Evolutionary conservation across 169 alveolate genomes (phyloP), one percentile per base, ranked within the genome.

Genomic region (Theileria sp.): DNA sequence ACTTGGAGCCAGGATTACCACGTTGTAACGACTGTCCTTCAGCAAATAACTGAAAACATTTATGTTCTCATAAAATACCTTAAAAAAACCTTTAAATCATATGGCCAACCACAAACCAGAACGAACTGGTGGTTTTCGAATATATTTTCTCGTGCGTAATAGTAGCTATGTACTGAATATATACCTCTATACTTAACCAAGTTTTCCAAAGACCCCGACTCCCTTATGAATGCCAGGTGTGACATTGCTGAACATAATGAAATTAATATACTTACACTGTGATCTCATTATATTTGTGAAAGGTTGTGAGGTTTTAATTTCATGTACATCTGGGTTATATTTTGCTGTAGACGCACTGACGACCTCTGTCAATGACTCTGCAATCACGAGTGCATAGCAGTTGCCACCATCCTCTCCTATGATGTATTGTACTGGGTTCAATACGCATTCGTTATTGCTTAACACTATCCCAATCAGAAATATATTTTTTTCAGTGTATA

Each of bases 91-190:
- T 86, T 79, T 62, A 91, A 69, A 70, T 87, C 90, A 58, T 80
- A 76, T 23, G 88, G 80, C 94, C 94, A 91, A 0, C 94, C 94
- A 54, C 93, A 87, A 19, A 91, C 80, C 44, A 91, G 81, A 28
- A 91, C 56, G 60, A 88, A 32, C n/a, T 80, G 88, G 5, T 62
- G 28, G 26, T 77, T 23, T 8, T 73, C 68, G 19, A 74, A 0
- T 21, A 66, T 58, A 7, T 49, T 28, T 15, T 58, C n/a, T 54
- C 13, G 32, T 15, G 88, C 87, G 64, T 74, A 75, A 23, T 7
- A 77, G 50, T 71, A 82, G 23, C 36, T 60, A 0, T 36, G 77
- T 30, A 81, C 87, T 60, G 64, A 30, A 32, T 34, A 60, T 66
- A 79, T 79, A 1, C 79, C 88, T 17, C 61, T 54, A 23, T 79